Evolutionary conservation across 208 protist genomes (phyloP).

Genomic region (Kentomonas sorsogonicus): DNA sequence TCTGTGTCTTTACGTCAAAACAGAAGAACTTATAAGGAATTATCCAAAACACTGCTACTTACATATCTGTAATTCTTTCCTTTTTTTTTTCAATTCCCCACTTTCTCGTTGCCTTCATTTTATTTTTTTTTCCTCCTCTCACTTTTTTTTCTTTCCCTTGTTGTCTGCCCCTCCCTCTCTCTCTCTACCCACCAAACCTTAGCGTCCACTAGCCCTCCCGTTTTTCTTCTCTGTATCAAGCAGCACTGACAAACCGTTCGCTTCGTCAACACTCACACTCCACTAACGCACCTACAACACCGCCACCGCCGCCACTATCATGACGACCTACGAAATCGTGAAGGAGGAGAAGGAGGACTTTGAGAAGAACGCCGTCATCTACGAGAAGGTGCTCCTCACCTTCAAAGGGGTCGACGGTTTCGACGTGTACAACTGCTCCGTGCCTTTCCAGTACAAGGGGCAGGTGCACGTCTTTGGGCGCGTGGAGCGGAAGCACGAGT

Average conservation of each 20-base stretch:
- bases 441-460: conserved; percentile 30
- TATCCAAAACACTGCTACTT: too few species aligned
- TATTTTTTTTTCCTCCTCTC: conserved; percentile 11
- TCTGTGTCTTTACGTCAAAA: too few species aligned
- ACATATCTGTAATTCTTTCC: too few species aligned
- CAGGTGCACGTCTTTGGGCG: conserved; percentile 34
- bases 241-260: too few species aligned
- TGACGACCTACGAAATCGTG: too few species aligned
- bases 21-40: too few species aligned
- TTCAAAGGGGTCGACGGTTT: conserved; percentile 36
- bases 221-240: too few species aligned
- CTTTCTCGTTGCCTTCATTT: background rate
- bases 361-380: conserved; percentile 18
- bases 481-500: conserved; percentile 25
- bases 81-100: background rate
- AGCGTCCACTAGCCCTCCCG: background rate
- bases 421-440: conserved; percentile 46
- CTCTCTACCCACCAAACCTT: too few species aligned
- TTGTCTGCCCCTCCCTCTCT: background rate
- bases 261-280: too few species aligned
- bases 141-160: conserved; percentile 11
- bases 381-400: conserved; percentile 28
- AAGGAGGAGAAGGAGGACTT: too few species aligned
- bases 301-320: too few species aligned
- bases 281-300: too few species aligned